Conservation (phyloP, 176 grass and related monocot species). For the Lolium rigidum region DNA sequence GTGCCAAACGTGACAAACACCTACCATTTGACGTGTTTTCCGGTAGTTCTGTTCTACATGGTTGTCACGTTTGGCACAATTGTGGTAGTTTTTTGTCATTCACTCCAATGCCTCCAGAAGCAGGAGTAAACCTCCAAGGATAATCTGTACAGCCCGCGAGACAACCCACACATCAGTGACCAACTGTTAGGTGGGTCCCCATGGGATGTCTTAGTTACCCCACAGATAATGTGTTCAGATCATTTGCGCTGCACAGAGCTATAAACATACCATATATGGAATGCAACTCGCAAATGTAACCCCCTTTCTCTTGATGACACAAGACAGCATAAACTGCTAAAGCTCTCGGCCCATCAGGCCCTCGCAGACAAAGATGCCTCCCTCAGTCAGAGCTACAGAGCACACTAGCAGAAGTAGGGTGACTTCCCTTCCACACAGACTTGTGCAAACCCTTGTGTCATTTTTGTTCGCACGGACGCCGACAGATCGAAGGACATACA, state of each 20-base stretch:
- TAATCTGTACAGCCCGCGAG: too few relatives aligned
- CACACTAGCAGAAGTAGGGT: constrained; percentile 2
- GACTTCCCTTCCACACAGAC: background rate
- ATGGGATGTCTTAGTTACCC: too few relatives aligned
- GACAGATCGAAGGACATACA: background rate
- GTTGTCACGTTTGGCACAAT: too few relatives aligned
- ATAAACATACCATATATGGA: background rate
- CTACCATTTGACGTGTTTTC: too few relatives aligned
- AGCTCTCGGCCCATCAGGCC: background rate
- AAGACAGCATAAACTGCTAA: background rate
- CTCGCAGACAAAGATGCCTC: background rate
- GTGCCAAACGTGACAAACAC: too few relatives aligned
- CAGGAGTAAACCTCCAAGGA: too few relatives aligned
- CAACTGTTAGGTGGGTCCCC: too few relatives aligned
- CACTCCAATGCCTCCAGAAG: too few relatives aligned
- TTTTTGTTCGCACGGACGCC: background rate
- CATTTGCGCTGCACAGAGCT: background rate
- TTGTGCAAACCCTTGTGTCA: background rate
- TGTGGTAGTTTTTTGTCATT: too few relatives aligned
- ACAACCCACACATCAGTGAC: too few relatives aligned
- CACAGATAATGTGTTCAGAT: background rate
- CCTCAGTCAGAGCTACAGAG: background rate
- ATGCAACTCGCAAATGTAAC: background rate
- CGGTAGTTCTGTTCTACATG: too few relatives aligned
- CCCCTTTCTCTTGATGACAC: background rate